These are phyloP conservation scores for Pseudogymnoascus sp. DNA, from an alignment of 2,329 filamentous ascomycete genomes.

Conservation along the genomic window DNA sequence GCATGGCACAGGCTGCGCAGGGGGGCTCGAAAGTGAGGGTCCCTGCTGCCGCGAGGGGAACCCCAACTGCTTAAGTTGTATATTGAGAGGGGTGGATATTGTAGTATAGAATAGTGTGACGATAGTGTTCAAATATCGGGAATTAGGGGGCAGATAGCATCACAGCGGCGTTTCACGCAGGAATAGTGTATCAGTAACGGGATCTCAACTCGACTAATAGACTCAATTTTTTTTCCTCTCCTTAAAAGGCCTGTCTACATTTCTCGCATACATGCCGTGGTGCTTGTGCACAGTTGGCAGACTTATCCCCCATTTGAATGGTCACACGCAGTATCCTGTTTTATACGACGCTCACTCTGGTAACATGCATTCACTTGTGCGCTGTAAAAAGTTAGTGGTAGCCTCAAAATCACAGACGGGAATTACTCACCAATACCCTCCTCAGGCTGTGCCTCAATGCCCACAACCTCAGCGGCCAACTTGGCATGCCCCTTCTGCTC, in stretches of 20 bases:
- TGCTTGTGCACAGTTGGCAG: not conserved
- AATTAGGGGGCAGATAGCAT: not conserved
- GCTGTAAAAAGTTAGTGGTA: not conserved
- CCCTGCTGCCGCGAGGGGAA: not conserved
- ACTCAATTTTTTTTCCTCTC: not conserved
- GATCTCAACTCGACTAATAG: conserved; percentile 10
- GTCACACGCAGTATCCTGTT: not conserved
- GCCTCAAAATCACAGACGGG: not conserved
- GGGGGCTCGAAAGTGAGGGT: not conserved
- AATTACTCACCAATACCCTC: conserved; percentile 44
- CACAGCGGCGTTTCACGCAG: conserved; percentile 1
- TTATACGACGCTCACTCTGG: conserved; percentile 5
- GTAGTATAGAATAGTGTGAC: conserved; percentile 1
- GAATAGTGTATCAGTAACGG: not conserved
- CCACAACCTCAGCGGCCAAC: conserved; percentile 56
- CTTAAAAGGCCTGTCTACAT: conserved; percentile 1
- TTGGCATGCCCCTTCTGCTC: conserved; percentile 49
- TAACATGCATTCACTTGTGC: conserved; percentile 14
- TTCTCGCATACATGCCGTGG: not conserved
- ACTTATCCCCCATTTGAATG: not conserved
- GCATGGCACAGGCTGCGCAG: conserved; percentile 15
- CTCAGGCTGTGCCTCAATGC: conserved; percentile 50
- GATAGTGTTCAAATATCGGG: conserved; percentile 6
- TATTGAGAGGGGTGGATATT: not conserved
- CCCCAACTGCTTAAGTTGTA: not conserved